phyloP scores from a whole-genome alignment of 164 flowering plant genomes.

The Magnolia sinica region DNA sequence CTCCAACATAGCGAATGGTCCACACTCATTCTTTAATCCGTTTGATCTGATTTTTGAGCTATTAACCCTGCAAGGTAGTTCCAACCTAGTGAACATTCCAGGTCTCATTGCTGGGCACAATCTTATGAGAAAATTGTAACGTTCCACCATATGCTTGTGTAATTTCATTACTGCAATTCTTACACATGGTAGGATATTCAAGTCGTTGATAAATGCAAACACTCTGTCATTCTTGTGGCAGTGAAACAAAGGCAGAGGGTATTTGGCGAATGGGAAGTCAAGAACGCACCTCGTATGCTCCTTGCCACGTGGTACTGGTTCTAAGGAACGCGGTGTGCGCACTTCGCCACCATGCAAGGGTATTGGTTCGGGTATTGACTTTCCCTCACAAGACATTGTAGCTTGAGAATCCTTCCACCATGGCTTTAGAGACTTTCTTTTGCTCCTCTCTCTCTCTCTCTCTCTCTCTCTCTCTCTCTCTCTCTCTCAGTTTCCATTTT shows the following conservation, averaged over 20 bases:
- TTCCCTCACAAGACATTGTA: constrained; percentile 14
- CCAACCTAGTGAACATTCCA: no score
- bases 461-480: not conserved
- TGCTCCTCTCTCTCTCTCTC: not conserved
- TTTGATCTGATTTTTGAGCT: no score
- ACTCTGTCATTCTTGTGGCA: not conserved
- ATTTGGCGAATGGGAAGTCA: constrained; percentile 51
- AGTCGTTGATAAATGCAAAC: no score
- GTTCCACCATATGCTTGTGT: no score
- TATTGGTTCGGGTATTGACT: constrained; percentile 96
- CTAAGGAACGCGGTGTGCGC: not conserved
- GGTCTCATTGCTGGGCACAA: no score
- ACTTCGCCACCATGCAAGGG: constrained; percentile 39
- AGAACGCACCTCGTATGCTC: constrained; percentile 83
- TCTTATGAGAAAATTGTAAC: no score
- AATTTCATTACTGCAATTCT: no score
- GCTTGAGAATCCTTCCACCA: not conserved
- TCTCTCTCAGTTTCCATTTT: not conserved
- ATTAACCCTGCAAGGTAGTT: no score
- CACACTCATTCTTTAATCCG: no score
- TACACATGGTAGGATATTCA: no score
- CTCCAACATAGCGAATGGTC: no score
- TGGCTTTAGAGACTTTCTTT: not conserved
- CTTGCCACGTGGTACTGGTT: constrained; percentile 36
- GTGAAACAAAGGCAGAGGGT: no score